These are phyloP conservation scores for Prunus salicina DNA, from an alignment of 306 rosid genomes.

Conservation along the genomic window DNA sequence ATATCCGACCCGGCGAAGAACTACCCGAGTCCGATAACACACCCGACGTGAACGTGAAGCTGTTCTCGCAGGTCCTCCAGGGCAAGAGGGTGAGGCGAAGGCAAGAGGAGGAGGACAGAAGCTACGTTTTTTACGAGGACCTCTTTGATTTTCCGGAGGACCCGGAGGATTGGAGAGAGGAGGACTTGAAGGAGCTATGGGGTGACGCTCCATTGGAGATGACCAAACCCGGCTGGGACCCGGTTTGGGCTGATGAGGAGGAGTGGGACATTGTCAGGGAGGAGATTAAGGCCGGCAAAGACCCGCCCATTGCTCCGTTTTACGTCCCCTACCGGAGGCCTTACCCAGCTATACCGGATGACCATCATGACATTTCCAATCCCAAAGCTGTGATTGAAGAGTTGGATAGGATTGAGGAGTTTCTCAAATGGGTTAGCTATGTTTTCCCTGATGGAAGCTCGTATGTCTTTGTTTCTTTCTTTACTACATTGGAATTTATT, in stretches of 20 bases:
- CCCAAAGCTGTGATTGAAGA: constrained; percentile 70
- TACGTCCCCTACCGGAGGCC: constrained; percentile 68
- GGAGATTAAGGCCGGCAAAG: constrained; percentile 43
- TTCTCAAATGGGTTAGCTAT: constrained; percentile 91
- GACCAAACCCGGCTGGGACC: constrained; percentile 89
- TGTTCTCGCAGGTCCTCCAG: constrained; percentile 23
- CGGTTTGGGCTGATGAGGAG: constrained; percentile 52
- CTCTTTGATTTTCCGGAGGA: constrained; percentile 66
- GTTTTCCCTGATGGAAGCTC: constrained; percentile 81
- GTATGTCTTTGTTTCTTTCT: constrained; percentile 38
- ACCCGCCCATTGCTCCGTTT: constrained; percentile 73
- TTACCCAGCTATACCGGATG: constrained; percentile 58
- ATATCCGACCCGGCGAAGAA: constrained; percentile 24
- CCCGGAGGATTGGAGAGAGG: constrained; percentile 69
- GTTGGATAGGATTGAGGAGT: constrained; percentile 93
- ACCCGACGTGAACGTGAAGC: constrained; percentile 34
- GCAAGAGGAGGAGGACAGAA: constrained; percentile 26
- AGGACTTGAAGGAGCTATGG: constrained; percentile 77
- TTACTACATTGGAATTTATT: not conserved
- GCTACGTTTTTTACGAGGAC: constrained; percentile 10
- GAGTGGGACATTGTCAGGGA: constrained; percentile 53
- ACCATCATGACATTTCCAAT: constrained; percentile 41
- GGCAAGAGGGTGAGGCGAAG: constrained; percentile 24
- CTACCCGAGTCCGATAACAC: constrained; percentile 29
- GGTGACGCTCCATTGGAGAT: constrained; percentile 48